Conservation (phyloP, 495 filamentous ascomycete species). For the Collariella sp. region DNA sequence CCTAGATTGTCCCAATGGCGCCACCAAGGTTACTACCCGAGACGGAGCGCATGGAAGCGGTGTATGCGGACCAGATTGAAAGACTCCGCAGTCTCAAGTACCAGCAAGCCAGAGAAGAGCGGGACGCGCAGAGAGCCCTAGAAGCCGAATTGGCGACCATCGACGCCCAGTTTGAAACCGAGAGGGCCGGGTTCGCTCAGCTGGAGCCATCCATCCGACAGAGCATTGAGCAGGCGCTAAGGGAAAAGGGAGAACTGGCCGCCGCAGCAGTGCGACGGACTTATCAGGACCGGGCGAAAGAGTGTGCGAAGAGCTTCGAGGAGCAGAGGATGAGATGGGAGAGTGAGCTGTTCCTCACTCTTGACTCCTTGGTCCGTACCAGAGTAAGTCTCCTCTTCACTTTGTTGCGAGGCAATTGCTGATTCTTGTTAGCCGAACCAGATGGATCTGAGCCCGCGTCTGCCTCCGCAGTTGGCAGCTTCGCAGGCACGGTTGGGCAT, state of each 20-base stretch:
- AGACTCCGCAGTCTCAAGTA: background rate
- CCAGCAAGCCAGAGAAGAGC: background rate
- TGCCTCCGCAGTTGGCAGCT: no score
- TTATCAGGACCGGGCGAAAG: background rate
- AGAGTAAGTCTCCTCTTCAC: background rate
- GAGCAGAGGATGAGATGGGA: background rate
- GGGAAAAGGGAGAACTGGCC: background rate
- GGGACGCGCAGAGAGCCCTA: background rate
- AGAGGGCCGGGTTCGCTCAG: background rate
- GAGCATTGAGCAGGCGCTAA: background rate
- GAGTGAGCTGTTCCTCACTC: background rate
- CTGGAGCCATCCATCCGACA: background rate
- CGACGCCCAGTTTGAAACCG: background rate
- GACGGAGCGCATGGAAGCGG: background rate
- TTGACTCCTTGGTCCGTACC: background rate
- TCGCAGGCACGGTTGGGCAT: no score
- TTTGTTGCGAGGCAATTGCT: no score
- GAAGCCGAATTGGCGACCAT: background rate
- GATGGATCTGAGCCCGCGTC: no score
- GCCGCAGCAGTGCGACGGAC: background rate
- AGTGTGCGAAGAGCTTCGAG: background rate
- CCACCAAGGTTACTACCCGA: background rate
- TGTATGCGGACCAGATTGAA: background rate
- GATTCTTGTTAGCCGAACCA: no score
- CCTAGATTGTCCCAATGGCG: background rate